These are phyloP conservation scores for Pichia sp. DNA, from an alignment of 1,139 yeast species.

Conservation along the genomic window DNA sequence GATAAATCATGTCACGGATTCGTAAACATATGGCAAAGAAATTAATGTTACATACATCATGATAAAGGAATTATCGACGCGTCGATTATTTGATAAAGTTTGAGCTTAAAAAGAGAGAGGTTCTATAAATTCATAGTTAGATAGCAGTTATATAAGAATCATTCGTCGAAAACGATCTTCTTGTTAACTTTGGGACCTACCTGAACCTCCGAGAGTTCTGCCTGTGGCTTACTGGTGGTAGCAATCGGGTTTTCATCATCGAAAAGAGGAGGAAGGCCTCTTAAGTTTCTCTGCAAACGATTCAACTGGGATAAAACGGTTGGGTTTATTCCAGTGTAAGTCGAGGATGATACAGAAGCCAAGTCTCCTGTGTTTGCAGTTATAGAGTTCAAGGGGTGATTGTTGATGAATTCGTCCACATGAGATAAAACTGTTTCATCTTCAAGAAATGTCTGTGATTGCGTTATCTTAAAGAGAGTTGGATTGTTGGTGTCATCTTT, in stretches of 20 bases:
- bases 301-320: slow-evolving; percentile 45
- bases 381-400: slow-evolving; percentile 7
- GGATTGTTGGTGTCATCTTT: slow-evolving; percentile 18
- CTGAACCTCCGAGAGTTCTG: slow-evolving; percentile 20
- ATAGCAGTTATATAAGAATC: slow-evolving; percentile 7
- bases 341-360: neutral
- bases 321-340: slow-evolving; percentile 31
- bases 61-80: slow-evolving; percentile 5
- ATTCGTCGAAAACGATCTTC: slow-evolving; percentile 25
- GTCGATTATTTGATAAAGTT: neutral
- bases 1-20: neutral
- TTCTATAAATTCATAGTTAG: too few relatives aligned
- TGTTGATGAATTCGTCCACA: slow-evolving; percentile 17
- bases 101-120: too few relatives aligned
- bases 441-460: slow-evolving; percentile 18
- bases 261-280: slow-evolving; percentile 53
- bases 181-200: slow-evolving; percentile 17
- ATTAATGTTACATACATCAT: too few relatives aligned
- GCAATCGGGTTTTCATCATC: slow-evolving; percentile 18
- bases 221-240: slow-evolving; percentile 2
- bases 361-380: neutral
- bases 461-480: slow-evolving; percentile 16
- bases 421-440: slow-evolving; percentile 17
- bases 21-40: neutral
- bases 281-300: slow-evolving; percentile 53